Evolutionary conservation across 164 flowering plant genomes (phyloP), one percentile per base, ranked within the genome.

Genomic region (Aristolochia fimbriata): DNA sequence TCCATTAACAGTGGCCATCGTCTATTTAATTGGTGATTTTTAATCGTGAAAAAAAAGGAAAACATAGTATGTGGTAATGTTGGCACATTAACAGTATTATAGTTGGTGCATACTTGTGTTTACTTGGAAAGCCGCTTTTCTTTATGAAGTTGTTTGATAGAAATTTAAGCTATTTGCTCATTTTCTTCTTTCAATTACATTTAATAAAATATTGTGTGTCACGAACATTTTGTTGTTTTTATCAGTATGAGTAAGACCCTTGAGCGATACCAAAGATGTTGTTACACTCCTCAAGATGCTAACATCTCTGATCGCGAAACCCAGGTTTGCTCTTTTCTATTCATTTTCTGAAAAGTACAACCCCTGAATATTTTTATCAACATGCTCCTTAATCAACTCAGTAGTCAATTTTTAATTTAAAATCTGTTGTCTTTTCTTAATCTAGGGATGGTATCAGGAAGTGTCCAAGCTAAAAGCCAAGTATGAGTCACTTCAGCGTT

Each of bases 371-470:
- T 22, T 3, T 55, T 60, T 37, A 1, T 9, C 51, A 21, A 2
- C n/a, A 23, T 9, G 19, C 27, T 21, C 10, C 23, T 49, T 46
- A 27, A 52, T 52, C 14, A 21, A 3, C 12, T n/a, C 4, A 10
- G 15, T 14, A 8, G 19, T 58, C 24, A 8, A 33, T 65, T 13
- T 31, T 17, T 49, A 57, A 33, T 11, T 43, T 0, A n/a, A 37
- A 3, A 3, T 31, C 37, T 31, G 37, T 37, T 10, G 1, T 37
- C 43, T 7, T 7, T 37, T 10, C 43, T 37, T 37, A 37, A 55
- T 64, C 62, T 75, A 91, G 97, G 82, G 73, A 62, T 83, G 96
- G 96, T 77, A 71, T 66, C 86, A 89, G 51, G 98, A 92, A 70
- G 76, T 82, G 1, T 70, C 82, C 25, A 87, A 81, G 73, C 68